These are phyloP conservation scores for Triangularia setosa DNA, from an alignment of 2,329 filamentous ascomycete genomes.

Conservation along the genomic window DNA sequence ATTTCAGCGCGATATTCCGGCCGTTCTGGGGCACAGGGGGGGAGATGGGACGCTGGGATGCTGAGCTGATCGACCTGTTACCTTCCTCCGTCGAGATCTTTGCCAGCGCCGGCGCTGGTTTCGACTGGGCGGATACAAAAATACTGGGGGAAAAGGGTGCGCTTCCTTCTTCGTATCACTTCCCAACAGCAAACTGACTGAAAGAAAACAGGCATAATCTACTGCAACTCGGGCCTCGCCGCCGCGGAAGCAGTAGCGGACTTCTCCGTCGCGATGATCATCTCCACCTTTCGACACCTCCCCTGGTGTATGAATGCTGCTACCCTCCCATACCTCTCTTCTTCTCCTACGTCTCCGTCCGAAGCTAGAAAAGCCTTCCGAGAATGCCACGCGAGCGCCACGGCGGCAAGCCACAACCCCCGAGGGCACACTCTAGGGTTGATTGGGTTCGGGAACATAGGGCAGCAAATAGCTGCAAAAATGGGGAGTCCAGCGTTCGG, in stretches of 20 bases:
- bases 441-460: constrained; percentile 66
- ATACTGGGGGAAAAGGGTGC: constrained; percentile 57
- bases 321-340: constrained; percentile 33
- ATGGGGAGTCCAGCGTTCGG: constrained; percentile 51
- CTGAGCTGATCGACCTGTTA: constrained; percentile 53
- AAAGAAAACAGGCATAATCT: constrained; percentile 51
- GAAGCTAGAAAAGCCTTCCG: constrained; percentile 39
- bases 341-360: neutral
- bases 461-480: constrained; percentile 59
- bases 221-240: constrained; percentile 69
- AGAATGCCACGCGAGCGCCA: constrained; percentile 57
- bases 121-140: constrained; percentile 63
- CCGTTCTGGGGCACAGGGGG: constrained; percentile 59
- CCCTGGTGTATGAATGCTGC: constrained; percentile 61
- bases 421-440: constrained; percentile 59
- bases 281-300: constrained; percentile 65
- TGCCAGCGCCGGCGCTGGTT: constrained; percentile 61
- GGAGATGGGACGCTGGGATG: constrained; percentile 63
- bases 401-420: constrained; percentile 60
- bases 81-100: constrained; percentile 57
- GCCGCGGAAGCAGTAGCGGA: constrained; percentile 71
- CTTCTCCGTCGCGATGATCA: constrained; percentile 64
- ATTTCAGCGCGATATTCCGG: constrained; percentile 50
- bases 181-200: neutral
- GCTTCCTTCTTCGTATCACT: constrained; percentile 2